Percentiles rank a stretch among this genome's conserved stretches.
Conservation (phyloP, 345 rosid species). For the Brassica rapa region DNA sequence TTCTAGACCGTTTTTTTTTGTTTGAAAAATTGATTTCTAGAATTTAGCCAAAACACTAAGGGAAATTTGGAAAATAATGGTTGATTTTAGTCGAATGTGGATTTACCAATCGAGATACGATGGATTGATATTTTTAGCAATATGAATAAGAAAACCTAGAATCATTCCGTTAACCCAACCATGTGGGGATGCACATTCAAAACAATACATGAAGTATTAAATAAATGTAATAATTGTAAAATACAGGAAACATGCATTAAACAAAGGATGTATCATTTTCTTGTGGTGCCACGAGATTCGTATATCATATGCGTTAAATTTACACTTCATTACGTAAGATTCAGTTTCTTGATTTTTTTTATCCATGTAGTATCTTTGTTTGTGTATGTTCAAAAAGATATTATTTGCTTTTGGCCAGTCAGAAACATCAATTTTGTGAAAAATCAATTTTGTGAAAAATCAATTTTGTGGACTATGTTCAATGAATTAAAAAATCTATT, state of each 20-base stretch:
- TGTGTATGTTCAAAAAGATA: background rate
- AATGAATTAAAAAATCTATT: background rate
- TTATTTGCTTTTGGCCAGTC: background rate
- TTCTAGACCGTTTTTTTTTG: background rate
- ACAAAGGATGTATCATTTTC: conserved; percentile 40
- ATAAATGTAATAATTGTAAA: background rate
- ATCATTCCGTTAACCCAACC: background rate
- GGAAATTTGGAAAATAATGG: background rate
- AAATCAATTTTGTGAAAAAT: background rate
- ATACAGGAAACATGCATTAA: conserved; percentile 44
- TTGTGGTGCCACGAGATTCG: background rate
- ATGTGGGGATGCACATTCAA: background rate
- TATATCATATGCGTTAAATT: conserved; percentile 31
- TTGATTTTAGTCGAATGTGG: background rate
- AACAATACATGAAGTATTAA: background rate
- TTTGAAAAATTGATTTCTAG: background rate
- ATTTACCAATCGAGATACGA: background rate
- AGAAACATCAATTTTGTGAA: background rate
- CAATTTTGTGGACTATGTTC: background rate
- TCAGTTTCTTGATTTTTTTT: conserved; percentile 37
- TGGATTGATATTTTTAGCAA: background rate
- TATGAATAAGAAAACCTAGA: background rate
- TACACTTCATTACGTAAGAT: conserved; percentile 40
- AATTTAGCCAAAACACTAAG: background rate
- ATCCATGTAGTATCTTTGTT: background rate